A percentile compares a stretch with the other conserved stretches of the same genome.
Conservation (phyloP, 352 stramenopile genomes). For the Hyaloperonospora brassicae region DNA sequence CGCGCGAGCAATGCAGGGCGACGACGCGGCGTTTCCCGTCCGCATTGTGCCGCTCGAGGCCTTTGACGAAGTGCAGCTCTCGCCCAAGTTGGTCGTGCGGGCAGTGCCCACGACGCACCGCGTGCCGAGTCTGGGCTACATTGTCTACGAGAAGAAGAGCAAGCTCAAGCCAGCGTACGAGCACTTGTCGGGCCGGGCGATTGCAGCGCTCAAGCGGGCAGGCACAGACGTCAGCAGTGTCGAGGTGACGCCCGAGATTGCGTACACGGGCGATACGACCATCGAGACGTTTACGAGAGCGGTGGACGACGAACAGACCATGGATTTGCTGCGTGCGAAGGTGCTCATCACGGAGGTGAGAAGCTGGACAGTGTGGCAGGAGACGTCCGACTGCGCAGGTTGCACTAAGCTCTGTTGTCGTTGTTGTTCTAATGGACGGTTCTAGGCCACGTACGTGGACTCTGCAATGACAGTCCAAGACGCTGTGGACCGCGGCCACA, state of each 20-base stretch:
- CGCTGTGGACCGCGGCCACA: slow-evolving; percentile 53
- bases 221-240: slow-evolving; percentile 39
- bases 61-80: slow-evolving; percentile 49
- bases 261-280: slow-evolving; percentile 79
- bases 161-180: slow-evolving; percentile 47
- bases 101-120: slow-evolving; percentile 63
- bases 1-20: slow-evolving; percentile 52
- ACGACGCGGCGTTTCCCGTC: slow-evolving; percentile 36
- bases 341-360: slow-evolving; percentile 75
- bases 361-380: slow-evolving; percentile 8
- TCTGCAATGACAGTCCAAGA: slow-evolving; percentile 36
- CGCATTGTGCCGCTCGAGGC: slow-evolving; percentile 43
- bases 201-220: slow-evolving; percentile 37
- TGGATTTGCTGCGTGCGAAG: slow-evolving; percentile 54
- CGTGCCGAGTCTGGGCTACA: slow-evolving; percentile 67
- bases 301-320: slow-evolving; percentile 9
- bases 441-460: slow-evolving; percentile 62
- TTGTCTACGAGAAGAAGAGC: slow-evolving; percentile 55
- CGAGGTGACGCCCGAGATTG: slow-evolving; percentile 44
- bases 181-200: slow-evolving; percentile 29
- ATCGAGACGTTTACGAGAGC: slow-evolving; percentile 41
- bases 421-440: slow-evolving; percentile 3
- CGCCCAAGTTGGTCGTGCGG: slow-evolving; percentile 48
- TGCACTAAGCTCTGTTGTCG: slow-evolving; percentile 4
- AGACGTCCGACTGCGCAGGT: background rate